Conservation (phyloP, 768 basidiomycete genomes). For the Lactarius trivialis region DNA sequence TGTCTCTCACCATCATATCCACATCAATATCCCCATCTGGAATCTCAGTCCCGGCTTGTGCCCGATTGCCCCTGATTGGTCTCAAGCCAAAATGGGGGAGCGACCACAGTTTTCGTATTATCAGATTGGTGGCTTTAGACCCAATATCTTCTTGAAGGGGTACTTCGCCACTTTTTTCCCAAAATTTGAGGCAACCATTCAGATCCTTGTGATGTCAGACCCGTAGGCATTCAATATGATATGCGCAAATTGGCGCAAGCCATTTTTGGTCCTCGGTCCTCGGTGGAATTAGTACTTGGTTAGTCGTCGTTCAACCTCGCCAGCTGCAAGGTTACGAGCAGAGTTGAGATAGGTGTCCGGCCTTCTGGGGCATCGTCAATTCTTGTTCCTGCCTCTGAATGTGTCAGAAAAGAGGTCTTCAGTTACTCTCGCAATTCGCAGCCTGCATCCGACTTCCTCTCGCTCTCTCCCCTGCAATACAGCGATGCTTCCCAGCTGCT, state of each 20-base stretch:
- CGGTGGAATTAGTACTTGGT: constrained; percentile 20
- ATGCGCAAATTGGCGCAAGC: constrained; percentile 10
- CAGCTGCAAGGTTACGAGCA: not conserved
- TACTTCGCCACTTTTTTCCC: constrained; percentile 1
- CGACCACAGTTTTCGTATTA: constrained; percentile 11
- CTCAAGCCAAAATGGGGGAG: constrained; percentile 1
- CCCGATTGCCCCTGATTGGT: not conserved
- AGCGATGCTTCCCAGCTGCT: constrained; percentile 1
- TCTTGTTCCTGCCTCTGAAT: constrained; percentile 13
- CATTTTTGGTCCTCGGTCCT: not conserved
- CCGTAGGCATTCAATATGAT: constrained; percentile 1
- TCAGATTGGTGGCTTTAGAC: constrained; percentile 22
- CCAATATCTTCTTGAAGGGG: constrained; percentile 16
- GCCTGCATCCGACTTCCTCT: constrained; percentile 14
- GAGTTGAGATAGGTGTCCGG: constrained; percentile 11
- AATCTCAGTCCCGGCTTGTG: not conserved
- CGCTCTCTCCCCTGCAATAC: constrained; percentile 22
- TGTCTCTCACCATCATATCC: constrained; percentile 1
- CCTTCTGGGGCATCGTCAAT: constrained; percentile 20
- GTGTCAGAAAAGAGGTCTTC: not conserved
- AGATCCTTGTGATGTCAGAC: constrained; percentile 4
- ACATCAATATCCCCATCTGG: constrained; percentile 4
- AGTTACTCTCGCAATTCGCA: not conserved
- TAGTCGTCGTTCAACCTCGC: not conserved
- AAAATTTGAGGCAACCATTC: not conserved